Evolutionary conservation across 1,284 basidiomycete species (phyloP), one percentile per base, ranked within the genome.

Genomic region (Vanrija pseudolonga): DNA sequence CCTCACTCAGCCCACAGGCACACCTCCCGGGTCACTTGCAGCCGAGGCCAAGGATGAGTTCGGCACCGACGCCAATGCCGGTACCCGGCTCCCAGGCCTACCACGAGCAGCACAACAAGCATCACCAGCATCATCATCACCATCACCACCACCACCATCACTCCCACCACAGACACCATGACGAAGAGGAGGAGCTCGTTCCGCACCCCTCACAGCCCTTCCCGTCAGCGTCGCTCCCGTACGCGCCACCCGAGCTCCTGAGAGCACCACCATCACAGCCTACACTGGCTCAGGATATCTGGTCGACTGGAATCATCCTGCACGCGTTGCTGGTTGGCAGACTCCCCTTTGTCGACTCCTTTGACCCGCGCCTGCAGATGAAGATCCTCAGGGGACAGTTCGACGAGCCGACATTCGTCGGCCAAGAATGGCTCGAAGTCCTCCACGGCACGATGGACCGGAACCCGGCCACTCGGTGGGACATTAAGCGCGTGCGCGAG

Each of bases 231-330:
- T 95, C 91, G 1, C 78, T 97, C 3, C 90, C 91, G 0, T 96
- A 96, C 69, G 88, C 90, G 0, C 81, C 92, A 0, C 93, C 93
- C 3, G 87, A 89, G 67, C 79, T 88, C n/a, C 76, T 89, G 0
- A 72, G 79, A 43, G 76, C 82, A 23, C 69, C 80, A 56, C 60
- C 76, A 18, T 56, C 55, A n/a, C 58, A 23, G n/a, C 72, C 65
- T 32, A 70, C 65, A 0, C 63, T 76, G 14, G 83, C 87, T 0
- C 89, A 91, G 69, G 93, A 97, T 63, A 85, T 96, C 32, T 97
- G 93, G 93, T 92, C 93, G 0, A 76, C 95, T 2, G 93, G 93
- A 0, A 85, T 93, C 49, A 82, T 95, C 63, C 82, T 96, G 0
- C 90, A 91, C 66, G 85, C 87, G 4, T 80, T 96, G 3, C 80